A percentile compares a stretch with the other conserved stretches of the same genome.
phyloP scores from a whole-genome alignment of 192 early-diverging fungal genomes.

The Linnemannia hyalina region DNA sequence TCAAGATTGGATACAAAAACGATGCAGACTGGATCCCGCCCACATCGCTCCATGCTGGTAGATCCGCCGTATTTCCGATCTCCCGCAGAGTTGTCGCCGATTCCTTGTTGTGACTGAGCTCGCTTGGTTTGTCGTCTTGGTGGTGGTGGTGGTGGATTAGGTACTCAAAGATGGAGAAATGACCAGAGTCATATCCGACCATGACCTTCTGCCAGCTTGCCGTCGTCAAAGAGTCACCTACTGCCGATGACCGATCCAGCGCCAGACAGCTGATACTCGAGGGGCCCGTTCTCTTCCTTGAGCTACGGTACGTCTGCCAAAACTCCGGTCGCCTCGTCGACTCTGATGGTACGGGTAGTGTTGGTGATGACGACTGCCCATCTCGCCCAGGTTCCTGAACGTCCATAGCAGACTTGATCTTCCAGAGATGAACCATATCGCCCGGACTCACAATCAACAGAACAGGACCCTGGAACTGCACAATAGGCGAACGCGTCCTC shows the following conservation, averaged over 20 bases:
- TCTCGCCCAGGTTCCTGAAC: neutral
- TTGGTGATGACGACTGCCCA: neutral
- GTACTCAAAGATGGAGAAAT: slow-evolving; percentile 50
- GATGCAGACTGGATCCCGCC: slow-evolving; percentile 26
- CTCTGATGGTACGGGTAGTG: neutral
- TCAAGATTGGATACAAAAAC: slow-evolving; percentile 33
- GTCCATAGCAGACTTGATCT: neutral
- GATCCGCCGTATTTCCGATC: slow-evolving; percentile 24
- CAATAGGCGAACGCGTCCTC: slow-evolving; percentile 9
- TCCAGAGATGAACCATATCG: slow-evolving; percentile 45
- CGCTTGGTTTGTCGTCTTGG: neutral
- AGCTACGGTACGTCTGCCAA: slow-evolving; percentile 32
- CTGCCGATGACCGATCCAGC: slow-evolving; percentile 16
- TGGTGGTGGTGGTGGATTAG: no score
- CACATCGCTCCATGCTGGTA: slow-evolving; percentile 26
- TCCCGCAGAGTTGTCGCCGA: neutral
- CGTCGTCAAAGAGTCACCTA: neutral
- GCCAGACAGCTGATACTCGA: slow-evolving; percentile 18
- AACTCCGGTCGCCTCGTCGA: slow-evolving; percentile 14
- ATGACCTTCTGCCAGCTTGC: slow-evolving; percentile 38
- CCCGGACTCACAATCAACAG: slow-evolving; percentile 26
- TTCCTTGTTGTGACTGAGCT: neutral
- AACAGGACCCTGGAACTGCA: slow-evolving; percentile 31
- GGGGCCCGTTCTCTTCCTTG: neutral
- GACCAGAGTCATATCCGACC: slow-evolving; percentile 42